phyloP scores from a whole-genome alignment of 2,329 filamentous ascomycete genomes.

The Ophiocordyceps unilateralis region DNA sequence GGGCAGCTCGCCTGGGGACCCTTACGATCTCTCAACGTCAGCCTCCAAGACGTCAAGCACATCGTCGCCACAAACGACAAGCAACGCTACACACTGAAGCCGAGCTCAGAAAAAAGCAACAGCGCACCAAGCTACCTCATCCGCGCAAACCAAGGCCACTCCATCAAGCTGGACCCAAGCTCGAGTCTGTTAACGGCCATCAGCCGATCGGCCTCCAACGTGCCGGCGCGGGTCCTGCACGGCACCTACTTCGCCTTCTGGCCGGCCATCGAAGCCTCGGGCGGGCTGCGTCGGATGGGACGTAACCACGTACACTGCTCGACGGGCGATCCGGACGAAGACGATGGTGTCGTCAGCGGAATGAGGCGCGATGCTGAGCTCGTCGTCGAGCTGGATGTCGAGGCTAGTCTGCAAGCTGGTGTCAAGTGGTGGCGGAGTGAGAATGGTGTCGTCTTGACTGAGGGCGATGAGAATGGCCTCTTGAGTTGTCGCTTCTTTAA shows the following conservation, averaged over 20 bases:
- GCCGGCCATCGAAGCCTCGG: slow-evolving; percentile 53
- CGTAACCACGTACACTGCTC: slow-evolving; percentile 86
- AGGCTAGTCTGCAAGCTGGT: slow-evolving; percentile 42
- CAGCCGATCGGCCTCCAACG: slow-evolving; percentile 35
- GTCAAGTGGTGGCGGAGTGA: slow-evolving; percentile 65
- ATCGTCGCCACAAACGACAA: slow-evolving; percentile 69
- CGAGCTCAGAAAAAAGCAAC: slow-evolving; percentile 14
- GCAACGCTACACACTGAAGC: slow-evolving; percentile 71
- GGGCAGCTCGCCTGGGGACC: slow-evolving; percentile 34
- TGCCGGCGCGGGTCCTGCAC: slow-evolving; percentile 60
- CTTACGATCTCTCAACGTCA: slow-evolving; percentile 53
- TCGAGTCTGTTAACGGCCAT: slow-evolving; percentile 54
- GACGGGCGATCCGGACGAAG: slow-evolving; percentile 41
- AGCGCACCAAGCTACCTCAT: slow-evolving; percentile 45
- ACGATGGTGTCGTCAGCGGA: slow-evolving; percentile 47
- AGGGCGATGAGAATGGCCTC: slow-evolving; percentile 39
- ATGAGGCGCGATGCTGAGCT: slow-evolving; percentile 67
- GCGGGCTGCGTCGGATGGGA: slow-evolving; percentile 66
- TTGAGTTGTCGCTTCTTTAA: slow-evolving; percentile 53
- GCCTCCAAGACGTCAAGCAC: slow-evolving; percentile 52
- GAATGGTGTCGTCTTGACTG: slow-evolving; percentile 58
- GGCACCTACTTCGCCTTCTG: slow-evolving; percentile 79
- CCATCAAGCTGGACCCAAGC: slow-evolving; percentile 51
- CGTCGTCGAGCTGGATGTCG: slow-evolving; percentile 60
- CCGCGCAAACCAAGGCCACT: slow-evolving; percentile 91